phyloP scores from a whole-genome alignment of 148 eudicot genomes.

The Rhododendron henanense region DNA sequence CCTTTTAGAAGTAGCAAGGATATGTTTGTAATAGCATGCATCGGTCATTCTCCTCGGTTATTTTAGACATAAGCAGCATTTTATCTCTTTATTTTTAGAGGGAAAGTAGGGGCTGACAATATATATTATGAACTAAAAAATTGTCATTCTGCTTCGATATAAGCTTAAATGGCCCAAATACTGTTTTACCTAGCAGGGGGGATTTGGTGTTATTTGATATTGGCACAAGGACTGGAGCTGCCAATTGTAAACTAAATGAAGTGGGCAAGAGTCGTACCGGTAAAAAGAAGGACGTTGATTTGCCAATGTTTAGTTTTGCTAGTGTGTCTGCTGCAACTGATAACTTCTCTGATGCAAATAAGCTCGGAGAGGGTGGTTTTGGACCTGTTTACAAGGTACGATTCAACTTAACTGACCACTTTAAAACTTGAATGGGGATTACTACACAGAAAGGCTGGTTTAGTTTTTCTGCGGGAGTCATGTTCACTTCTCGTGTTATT shows the following conservation, averaged over 20 bases:
- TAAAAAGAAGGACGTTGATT: not conserved
- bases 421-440: not conserved
- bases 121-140: not conserved
- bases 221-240: not conserved
- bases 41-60: not conserved
- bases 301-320: not conserved
- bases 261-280: not conserved
- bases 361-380: conserved; percentile 1
- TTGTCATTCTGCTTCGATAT: not conserved
- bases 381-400: conserved; percentile 3
- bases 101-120: too few relatives aligned
- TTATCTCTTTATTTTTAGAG: not conserved
- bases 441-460: not conserved
- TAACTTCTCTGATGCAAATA: not conserved
- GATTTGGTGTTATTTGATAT: not conserved
- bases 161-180: not conserved
- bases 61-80: not conserved
- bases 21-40: not conserved
- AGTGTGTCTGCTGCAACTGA: not conserved
- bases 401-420: not conserved
- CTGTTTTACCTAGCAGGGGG: not conserved
- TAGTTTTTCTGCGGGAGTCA: not conserved
- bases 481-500: not conserved
- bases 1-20: not conserved
- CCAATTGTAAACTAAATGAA: not conserved